A percentile compares a stretch with the other conserved stretches of the same genome.
phyloP scores from a whole-genome alignment of 495 filamentous ascomycete genomes.

The Melanomma pulvis-pyrius region DNA sequence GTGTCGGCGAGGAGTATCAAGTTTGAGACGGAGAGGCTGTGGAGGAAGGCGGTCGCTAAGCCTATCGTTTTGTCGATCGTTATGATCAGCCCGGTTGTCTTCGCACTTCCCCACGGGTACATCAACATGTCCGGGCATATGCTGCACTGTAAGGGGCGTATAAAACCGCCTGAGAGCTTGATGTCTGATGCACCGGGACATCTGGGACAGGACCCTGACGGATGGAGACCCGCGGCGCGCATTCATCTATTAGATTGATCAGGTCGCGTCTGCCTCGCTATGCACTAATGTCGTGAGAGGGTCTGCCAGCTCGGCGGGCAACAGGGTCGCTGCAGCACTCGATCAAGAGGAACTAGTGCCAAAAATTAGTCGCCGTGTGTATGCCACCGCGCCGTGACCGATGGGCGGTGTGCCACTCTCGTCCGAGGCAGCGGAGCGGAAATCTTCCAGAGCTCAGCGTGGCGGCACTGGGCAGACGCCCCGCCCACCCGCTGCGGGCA shows the following conservation, averaged over 20 bases:
- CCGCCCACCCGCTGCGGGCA: background rate
- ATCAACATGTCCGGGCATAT: constrained; percentile 1
- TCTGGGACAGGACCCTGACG: constrained; percentile 11
- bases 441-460: background rate
- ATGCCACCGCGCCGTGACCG: background rate
- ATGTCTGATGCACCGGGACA: constrained; percentile 1
- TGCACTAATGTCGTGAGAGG: background rate
- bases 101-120: constrained; percentile 39
- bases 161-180: constrained; percentile 18
- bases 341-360: background rate
- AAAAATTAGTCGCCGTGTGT: background rate
- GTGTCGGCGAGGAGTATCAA: constrained; percentile 1
- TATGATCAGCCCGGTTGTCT: constrained; percentile 26
- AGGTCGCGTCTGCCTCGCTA: background rate
- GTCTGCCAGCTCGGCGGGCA: background rate
- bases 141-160: constrained; percentile 9
- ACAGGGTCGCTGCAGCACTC: background rate
- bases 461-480: background rate
- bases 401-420: no score
- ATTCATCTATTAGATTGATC: constrained; percentile 17
- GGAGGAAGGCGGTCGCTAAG: constrained; percentile 6
- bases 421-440: background rate
- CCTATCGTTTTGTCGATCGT: constrained; percentile 28
- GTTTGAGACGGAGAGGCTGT: background rate
- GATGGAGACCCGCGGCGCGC: constrained; percentile 18